Evolutionary conservation across 192 early-diverging fungal species (phyloP).

Genomic region (Coemansia sp.): DNA sequence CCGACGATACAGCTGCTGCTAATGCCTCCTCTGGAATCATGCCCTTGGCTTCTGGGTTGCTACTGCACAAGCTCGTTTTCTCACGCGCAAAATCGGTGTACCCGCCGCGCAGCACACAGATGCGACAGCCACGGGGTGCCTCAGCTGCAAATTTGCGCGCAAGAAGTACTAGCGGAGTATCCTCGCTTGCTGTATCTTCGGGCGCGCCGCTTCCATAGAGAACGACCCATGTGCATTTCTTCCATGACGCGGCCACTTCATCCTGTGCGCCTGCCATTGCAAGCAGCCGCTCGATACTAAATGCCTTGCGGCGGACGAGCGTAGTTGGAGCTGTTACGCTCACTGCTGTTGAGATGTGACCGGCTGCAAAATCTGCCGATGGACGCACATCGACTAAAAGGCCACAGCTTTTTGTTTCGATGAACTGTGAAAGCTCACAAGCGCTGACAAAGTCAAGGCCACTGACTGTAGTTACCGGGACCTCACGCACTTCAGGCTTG

Average conservation of each 20-base stretch:
- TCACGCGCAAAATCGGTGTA: conserved; percentile 28
- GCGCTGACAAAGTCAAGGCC: conserved; percentile 23
- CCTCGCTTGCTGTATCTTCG: conserved; percentile 50
- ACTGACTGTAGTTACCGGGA: conserved; percentile 7
- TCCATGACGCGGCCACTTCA: conserved; percentile 55
- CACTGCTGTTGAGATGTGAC: conserved; percentile 58
- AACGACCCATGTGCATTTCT: conserved; percentile 57
- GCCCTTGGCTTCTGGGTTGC: conserved; percentile 1
- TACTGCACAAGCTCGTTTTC: conserved; percentile 19
- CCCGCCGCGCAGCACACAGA: conserved; percentile 40
- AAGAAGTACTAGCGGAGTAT: conserved; percentile 54
- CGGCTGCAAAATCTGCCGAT: conserved; percentile 54
- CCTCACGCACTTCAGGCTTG: conserved; percentile 5
- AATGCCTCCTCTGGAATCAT: neutral
- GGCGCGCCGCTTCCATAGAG: conserved; percentile 63
- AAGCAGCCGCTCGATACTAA: conserved; percentile 62
- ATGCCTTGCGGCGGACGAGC: conserved; percentile 64
- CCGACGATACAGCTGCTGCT: neutral
- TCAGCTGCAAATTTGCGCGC: conserved; percentile 61
- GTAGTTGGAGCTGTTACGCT: conserved; percentile 72
- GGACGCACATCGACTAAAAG: conserved; percentile 72
- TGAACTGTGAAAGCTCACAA: conserved; percentile 11
- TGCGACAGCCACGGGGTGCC: conserved; percentile 24
- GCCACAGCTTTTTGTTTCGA: conserved; percentile 27
- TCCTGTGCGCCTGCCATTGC: conserved; percentile 52